These are phyloP conservation scores for Aspergillus carlsbadensis DNA, from an alignment of 495 filamentous ascomycete genomes.

Conservation along the genomic window DNA sequence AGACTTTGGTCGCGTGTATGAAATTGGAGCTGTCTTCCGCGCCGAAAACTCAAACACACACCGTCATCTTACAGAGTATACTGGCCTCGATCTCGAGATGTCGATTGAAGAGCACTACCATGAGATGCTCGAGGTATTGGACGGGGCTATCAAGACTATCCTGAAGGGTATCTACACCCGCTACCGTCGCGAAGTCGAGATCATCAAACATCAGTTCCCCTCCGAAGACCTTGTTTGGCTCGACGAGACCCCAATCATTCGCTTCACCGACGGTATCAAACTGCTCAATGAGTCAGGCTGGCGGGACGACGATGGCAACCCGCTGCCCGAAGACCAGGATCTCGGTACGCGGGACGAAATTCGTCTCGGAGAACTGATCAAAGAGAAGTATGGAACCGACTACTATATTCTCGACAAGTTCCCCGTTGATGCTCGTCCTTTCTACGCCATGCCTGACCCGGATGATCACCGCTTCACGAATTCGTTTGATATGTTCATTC, in stretches of 20 bases:
- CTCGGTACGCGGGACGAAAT: constrained; percentile 83
- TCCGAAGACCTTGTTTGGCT: constrained; percentile 75
- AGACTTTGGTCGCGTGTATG: constrained; percentile 83
- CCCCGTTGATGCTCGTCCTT: constrained; percentile 77
- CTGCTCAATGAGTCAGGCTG: constrained; percentile 82
- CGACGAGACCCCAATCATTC: constrained; percentile 76
- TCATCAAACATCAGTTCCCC: constrained; percentile 63
- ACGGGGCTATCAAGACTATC: constrained; percentile 78
- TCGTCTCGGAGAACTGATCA: constrained; percentile 77
- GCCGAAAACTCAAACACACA: constrained; percentile 96
- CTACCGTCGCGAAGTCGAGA: constrained; percentile 66
- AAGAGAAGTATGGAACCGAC: constrained; percentile 82
- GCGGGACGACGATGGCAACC: constrained; percentile 71
- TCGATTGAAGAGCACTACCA: constrained; percentile 87
- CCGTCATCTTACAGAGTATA: constrained; percentile 94
- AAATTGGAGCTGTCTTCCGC: constrained; percentile 86
- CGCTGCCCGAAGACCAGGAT: constrained; percentile 69
- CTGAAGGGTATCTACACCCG: constrained; percentile 68
- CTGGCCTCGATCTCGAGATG: constrained; percentile 94
- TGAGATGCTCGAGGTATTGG: constrained; percentile 75
- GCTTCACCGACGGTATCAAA: constrained; percentile 74
- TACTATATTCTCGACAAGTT: constrained; percentile 97
- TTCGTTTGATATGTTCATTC: constrained; percentile 93
- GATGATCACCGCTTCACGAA: constrained; percentile 73
- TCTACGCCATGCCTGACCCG: constrained; percentile 92